Percentiles rank a stretch among this genome's conserved stretches.
These are phyloP conservation scores for Lithohypha guttulata DNA, from an alignment of 2,329 filamentous ascomycete species.

Conservation along the genomic window DNA sequence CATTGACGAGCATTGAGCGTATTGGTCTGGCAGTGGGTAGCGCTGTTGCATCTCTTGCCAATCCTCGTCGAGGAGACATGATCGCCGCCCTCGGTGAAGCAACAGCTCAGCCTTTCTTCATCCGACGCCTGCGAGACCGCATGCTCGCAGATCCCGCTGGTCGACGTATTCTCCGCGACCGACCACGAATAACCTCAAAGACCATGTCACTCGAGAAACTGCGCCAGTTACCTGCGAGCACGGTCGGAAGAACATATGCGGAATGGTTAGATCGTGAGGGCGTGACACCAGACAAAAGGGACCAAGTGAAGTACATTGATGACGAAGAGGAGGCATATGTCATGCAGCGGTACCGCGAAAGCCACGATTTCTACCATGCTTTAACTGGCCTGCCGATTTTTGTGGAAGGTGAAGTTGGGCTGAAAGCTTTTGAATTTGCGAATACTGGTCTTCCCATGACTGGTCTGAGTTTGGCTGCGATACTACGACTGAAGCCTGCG, in stretches of 20 bases:
- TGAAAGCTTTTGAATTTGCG: conserved; percentile 95
- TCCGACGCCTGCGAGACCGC: conserved; percentile 76
- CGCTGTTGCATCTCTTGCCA: conserved; percentile 50
- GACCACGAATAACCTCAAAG: conserved; percentile 73
- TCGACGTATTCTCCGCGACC: conserved; percentile 78
- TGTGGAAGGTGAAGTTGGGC: conserved; percentile 90
- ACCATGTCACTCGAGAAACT: conserved; percentile 59
- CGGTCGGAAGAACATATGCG: conserved; percentile 72
- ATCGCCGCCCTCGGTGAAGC: conserved; percentile 91
- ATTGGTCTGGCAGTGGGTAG: conserved; percentile 56
- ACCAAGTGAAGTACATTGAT: conserved; percentile 78
- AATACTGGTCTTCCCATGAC: conserved; percentile 96
- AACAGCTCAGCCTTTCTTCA: conserved; percentile 90
- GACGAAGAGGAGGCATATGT: conserved; percentile 95
- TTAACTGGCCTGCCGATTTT: conserved; percentile 82
- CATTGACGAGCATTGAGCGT: conserved; percentile 68
- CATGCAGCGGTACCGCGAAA: conserved; percentile 95
- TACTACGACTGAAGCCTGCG: conserved; percentile 50
- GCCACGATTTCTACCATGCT: conserved; percentile 95
- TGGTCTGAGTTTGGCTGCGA: conserved; percentile 68
- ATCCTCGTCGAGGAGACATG: conserved; percentile 76
- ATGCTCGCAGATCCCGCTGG: conserved; percentile 82
- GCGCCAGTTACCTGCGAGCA: conserved; percentile 59
- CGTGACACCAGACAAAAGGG: conserved; percentile 81
- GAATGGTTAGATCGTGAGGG: conserved; percentile 89